Base-by-base conservation (phyloP, 192 early-diverging fungal species). In the Diversispora eburnea region DNA sequence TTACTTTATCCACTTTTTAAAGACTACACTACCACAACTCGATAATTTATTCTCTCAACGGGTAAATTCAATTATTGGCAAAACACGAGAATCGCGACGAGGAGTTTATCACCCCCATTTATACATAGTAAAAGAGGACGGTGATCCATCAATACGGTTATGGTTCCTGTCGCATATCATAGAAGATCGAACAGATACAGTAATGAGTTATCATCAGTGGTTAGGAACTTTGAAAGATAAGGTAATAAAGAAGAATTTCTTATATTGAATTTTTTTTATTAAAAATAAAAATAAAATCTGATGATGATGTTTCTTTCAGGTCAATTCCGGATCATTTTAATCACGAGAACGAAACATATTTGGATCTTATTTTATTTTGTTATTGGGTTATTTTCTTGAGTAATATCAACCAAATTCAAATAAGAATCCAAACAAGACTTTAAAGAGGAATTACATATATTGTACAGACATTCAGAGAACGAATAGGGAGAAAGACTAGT, bases 41-140 rank as follows among this genome's bases (percentile, higher is more conserved):
- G 88, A 94, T 33, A 90, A 89, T 59, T 88, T 90, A 60, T 88
- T 91, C 56, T 93, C 87, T 79, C 82, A 85, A 64, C 83, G 89
- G 10, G 83, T 93, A 57, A 86, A 92, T 62, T 84, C 87, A 78
- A 85, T 98, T 52, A 82, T 98, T 75, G 85, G 84, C 41, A 90
- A 88, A 59, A 79, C 94, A 41, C 87, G 89, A 15, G 83, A 89
- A 59, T 79, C 85, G 74, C 87, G 93, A 51, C 80, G 91, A 69
- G 81, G 87, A 42, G 74, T 92, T 79, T 84, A 87, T 72, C 88
- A 84, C 65, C 93, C 95, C 3, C 84, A 88, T 20, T 74, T 94
- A 20, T 93, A 92, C 77, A 79, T 98, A 52, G 88, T 95, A 62
- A 94, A 94, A 82, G 95, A 98, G 77, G 95, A 98, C 75, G 93